phyloP scores from a whole-genome alignment of 495 filamentous ascomycete species.

The Penicillium alfredii region DNA sequence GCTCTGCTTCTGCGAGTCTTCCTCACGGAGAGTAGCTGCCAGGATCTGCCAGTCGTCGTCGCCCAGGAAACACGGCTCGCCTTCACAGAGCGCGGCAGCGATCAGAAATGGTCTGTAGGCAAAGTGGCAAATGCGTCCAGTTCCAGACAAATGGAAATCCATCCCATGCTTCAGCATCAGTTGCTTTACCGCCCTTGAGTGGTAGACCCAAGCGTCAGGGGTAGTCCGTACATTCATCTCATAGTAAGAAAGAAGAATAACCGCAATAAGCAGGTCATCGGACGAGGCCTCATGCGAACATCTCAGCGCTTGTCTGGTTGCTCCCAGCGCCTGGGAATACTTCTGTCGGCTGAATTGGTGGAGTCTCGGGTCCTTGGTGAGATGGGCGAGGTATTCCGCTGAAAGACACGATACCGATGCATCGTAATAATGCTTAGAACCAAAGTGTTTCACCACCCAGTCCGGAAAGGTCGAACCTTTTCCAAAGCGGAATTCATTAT shows the following conservation, averaged over 20 bases:
- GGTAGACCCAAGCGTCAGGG: conserved; percentile 4
- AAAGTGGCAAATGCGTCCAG: conserved; percentile 7
- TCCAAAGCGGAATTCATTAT: conserved; percentile 7
- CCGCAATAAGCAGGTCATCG: conserved; percentile 4
- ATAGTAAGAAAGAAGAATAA: conserved; percentile 7
- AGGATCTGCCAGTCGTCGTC: conserved; percentile 6
- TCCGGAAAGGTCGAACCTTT: conserved; percentile 7
- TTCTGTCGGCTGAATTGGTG: conserved; percentile 6
- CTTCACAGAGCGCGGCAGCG: conserved; percentile 5
- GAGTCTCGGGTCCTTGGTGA: conserved; percentile 6
- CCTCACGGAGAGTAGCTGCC: conserved; percentile 4
- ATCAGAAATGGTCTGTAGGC: conserved; percentile 7
- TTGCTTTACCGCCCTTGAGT: conserved; percentile 8
- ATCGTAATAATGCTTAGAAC: conserved; percentile 5
- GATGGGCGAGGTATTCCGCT: conserved; percentile 6
- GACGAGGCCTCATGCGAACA: conserved; percentile 5
- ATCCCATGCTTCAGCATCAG: conserved; percentile 7
- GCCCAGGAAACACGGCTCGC: conserved; percentile 5
- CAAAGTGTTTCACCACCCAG: conserved; percentile 6
- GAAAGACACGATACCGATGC: conserved; percentile 6
- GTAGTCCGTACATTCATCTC: conserved; percentile 6
- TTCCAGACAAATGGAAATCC: conserved; percentile 4
- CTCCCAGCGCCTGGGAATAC: conserved; percentile 7
- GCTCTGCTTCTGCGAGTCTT: conserved; percentile 9
- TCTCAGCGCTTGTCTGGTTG: conserved; percentile 4